phyloP scores from a whole-genome alignment of 1,284 basidiomycete genomes.

The Earliella scabrosa region DNA sequence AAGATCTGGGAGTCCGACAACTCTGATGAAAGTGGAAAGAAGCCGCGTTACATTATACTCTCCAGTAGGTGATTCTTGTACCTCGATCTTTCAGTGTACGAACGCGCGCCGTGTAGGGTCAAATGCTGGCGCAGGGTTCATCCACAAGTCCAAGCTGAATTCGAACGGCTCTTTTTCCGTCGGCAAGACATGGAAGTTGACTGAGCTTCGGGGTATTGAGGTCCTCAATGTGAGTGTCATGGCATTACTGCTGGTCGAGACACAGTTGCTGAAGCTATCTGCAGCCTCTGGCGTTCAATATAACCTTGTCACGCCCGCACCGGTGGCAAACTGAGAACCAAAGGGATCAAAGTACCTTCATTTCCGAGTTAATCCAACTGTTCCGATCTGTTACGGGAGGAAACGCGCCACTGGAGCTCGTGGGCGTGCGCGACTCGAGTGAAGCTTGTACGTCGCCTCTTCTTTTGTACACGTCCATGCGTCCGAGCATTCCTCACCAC shows the following conservation, averaged over 20 bases:
- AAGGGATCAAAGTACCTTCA: conserved; percentile 73
- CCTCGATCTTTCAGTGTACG: conserved; percentile 10
- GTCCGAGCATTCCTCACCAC: conserved; percentile 29
- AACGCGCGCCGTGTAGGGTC: conserved; percentile 52
- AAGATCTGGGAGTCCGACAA: conserved; percentile 89
- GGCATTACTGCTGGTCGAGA: neutral
- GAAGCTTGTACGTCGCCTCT: conserved; percentile 38
- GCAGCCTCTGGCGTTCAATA: conserved; percentile 60
- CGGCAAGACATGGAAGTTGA: conserved; percentile 94
- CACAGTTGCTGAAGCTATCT: neutral
- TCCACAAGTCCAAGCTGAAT: conserved; percentile 98
- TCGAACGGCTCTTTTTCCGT: conserved; percentile 95
- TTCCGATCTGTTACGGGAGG: conserved; percentile 65
- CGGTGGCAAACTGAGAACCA: conserved; percentile 83
- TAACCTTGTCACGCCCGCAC: conserved; percentile 87
- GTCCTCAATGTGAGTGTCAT: conserved; percentile 55
- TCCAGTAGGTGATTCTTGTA: conserved; percentile 66
- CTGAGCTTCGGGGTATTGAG: conserved; percentile 82
- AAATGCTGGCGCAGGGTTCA: conserved; percentile 66
- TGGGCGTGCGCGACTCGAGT: conserved; percentile 55
- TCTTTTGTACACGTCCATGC: conserved; percentile 10
- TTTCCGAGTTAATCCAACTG: conserved; percentile 71
- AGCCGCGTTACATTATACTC: conserved; percentile 86
- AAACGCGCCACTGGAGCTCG: conserved; percentile 51
- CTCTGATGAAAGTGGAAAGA: conserved; percentile 65